phyloP scores from a whole-genome alignment of 2,329 filamentous ascomycete genomes.

The Emericellopsis cladophorae region DNA sequence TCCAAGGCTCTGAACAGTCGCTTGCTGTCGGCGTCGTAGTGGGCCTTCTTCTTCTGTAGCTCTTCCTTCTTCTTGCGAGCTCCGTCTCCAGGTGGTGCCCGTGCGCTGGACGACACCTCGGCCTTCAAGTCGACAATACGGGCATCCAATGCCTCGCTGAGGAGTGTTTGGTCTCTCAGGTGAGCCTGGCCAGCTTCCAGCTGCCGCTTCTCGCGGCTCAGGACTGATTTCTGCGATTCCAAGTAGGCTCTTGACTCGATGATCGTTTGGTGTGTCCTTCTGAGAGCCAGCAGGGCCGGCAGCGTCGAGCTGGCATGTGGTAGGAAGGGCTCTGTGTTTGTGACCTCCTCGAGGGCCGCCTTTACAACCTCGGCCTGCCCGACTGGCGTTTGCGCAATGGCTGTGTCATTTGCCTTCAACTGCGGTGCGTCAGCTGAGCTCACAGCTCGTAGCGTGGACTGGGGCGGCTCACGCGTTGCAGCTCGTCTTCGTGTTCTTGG shows the following conservation, averaged over 20 bases:
- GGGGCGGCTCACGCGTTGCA: slow-evolving; percentile 26
- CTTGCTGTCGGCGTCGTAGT: slow-evolving; percentile 48
- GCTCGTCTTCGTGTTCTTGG: slow-evolving; percentile 36
- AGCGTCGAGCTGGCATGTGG: slow-evolving; percentile 55
- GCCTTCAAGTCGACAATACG: slow-evolving; percentile 47
- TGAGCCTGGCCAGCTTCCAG: slow-evolving; percentile 37
- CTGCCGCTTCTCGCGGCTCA: slow-evolving; percentile 29
- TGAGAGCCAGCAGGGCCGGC: slow-evolving; percentile 58
- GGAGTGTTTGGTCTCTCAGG: slow-evolving; percentile 40
- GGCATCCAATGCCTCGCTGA: slow-evolving; percentile 37
- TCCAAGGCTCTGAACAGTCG: slow-evolving; percentile 52
- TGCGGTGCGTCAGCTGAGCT: slow-evolving; percentile 4
- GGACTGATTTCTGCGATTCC: slow-evolving; percentile 23
- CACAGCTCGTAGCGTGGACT: not conserved
- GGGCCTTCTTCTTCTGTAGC: slow-evolving; percentile 43
- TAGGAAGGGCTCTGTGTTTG: slow-evolving; percentile 49
- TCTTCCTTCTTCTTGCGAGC: slow-evolving; percentile 49
- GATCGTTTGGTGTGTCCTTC: slow-evolving; percentile 52
- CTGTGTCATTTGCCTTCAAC: slow-evolving; percentile 13
- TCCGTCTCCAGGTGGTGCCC: slow-evolving; percentile 47
- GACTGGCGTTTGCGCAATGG: slow-evolving; percentile 13
- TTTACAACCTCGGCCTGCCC: slow-evolving; percentile 35
- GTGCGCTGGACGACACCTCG: slow-evolving; percentile 42
- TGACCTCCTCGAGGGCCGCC: slow-evolving; percentile 52
- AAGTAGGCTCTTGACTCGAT: slow-evolving; percentile 51